Percentiles rank a stretch among this genome's conserved stretches.
Evolutionary conservation across 176 grass and related monocot genomes (phyloP).

Genomic region (Pharus latifolius): DNA sequence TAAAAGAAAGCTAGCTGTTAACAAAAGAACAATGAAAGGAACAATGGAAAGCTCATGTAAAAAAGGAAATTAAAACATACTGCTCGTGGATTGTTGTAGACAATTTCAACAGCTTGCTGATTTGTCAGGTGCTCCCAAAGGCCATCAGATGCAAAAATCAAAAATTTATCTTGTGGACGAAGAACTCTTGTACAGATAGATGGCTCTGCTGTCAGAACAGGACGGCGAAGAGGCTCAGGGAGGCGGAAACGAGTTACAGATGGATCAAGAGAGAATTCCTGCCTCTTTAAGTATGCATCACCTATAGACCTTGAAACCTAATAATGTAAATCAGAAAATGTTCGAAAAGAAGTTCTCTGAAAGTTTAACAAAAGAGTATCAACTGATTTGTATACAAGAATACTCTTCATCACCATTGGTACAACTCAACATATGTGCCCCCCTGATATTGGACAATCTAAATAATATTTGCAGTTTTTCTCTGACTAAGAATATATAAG

Average conservation of each 20-base stretch:
- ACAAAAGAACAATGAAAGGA: too few species aligned
- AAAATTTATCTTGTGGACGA: conserved; percentile 65
- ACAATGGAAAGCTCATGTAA: neutral
- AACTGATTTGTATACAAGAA: neutral
- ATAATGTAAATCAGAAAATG: conserved; percentile 17
- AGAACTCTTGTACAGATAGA: conserved; percentile 55
- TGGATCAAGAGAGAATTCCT: conserved; percentile 67
- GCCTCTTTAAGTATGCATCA: conserved; percentile 86
- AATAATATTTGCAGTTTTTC: neutral
- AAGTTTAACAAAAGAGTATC: neutral
- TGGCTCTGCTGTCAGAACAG: conserved; percentile 77
- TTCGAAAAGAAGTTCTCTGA: neutral
- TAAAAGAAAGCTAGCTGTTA: too few species aligned
- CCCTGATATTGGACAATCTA: neutral
- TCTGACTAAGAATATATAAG: neutral
- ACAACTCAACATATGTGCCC: neutral
- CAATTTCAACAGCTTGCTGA: conserved; percentile 79
- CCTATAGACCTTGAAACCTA: conserved; percentile 98
- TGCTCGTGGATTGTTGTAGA: conserved; percentile 40
- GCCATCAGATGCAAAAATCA: conserved; percentile 95
- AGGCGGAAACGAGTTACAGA: conserved; percentile 77
- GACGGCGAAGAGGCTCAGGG: conserved; percentile 57
- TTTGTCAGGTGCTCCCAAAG: conserved; percentile 94
- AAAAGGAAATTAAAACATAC: neutral
- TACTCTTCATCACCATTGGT: neutral